These are phyloP conservation scores for Citrus sp. DNA, from an alignment of 345 rosid genomes.

Conservation along the genomic window DNA sequence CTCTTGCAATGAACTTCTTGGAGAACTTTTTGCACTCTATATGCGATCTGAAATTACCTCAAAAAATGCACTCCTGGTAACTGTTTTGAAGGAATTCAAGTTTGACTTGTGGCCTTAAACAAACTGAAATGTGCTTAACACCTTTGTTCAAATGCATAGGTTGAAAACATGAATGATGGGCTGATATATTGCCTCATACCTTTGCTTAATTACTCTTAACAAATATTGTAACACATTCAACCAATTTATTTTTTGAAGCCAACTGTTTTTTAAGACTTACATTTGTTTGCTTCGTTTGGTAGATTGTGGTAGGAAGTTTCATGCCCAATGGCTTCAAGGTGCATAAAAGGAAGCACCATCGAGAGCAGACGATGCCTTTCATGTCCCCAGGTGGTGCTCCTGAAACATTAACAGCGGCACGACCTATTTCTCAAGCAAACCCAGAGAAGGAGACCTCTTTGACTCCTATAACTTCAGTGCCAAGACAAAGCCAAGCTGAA, in stretches of 20 bases:
- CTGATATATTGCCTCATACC: not conserved
- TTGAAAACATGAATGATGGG: not conserved
- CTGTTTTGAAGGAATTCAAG: not conserved
- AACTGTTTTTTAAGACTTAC: not conserved
- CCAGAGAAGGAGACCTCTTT: constrained; percentile 21
- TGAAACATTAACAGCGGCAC: constrained; percentile 19
- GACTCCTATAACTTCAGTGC: not conserved
- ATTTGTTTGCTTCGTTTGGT: not conserved
- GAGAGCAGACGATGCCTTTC: constrained; percentile 6
- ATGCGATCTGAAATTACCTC: not conserved
- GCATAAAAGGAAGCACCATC: constrained; percentile 25
- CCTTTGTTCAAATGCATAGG: not conserved
- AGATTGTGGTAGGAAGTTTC: constrained; percentile 72
- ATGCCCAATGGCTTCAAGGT: constrained; percentile 35
- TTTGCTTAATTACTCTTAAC: not conserved
- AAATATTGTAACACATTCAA: not conserved
- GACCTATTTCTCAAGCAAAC: constrained; percentile 33
- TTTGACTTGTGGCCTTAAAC: not conserved
- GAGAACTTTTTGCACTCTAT: not conserved
- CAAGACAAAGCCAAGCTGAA: constrained; percentile 18
- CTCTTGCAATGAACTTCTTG: not conserved
- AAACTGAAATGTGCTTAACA: not conserved
- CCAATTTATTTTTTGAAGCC: not conserved
- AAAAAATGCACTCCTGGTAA: not conserved
- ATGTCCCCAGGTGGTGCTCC: constrained; percentile 3